These are phyloP conservation scores for Suillus luteus DNA, from an alignment of 768 basidiomycete genomes.

Conservation along the genomic window DNA sequence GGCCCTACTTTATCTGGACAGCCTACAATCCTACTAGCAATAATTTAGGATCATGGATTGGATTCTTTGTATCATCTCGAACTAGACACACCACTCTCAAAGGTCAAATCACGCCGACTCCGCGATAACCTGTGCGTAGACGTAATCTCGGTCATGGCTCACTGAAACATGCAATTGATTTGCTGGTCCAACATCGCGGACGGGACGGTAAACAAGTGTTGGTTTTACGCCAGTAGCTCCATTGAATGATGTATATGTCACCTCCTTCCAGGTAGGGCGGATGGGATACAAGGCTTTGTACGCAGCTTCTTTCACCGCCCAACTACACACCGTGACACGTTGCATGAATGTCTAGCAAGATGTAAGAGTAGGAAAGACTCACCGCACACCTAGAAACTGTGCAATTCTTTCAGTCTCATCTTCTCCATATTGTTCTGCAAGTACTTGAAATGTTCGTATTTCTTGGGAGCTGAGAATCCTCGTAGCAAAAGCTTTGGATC, in stretches of 20 bases:
- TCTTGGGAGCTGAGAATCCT: constrained; percentile 62
- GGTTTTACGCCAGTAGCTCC: constrained; percentile 44
- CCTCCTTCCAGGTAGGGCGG: constrained; percentile 73
- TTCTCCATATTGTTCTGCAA: constrained; percentile 12
- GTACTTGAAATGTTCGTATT: constrained; percentile 37
- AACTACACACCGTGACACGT: constrained; percentile 43
- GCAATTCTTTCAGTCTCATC: constrained; percentile 22
- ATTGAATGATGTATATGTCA: constrained; percentile 48
- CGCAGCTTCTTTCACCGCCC: constrained; percentile 83
- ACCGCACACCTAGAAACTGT: constrained; percentile 77
- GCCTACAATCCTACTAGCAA: too few species aligned
- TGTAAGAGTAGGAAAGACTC: constrained; percentile 20
- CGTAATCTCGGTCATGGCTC: constrained; percentile 82
- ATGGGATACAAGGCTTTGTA: constrained; percentile 84
- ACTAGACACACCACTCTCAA: constrained; percentile 1
- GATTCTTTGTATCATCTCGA: constrained; percentile 8
- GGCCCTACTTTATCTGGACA: constrained; percentile 23
- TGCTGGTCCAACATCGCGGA: neutral
- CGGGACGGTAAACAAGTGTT: constrained; percentile 34
- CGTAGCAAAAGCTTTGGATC: constrained; percentile 47
- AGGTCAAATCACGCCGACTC: constrained; percentile 36
- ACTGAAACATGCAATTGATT: constrained; percentile 62
- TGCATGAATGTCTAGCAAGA: neutral
- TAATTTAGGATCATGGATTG: constrained; percentile 11
- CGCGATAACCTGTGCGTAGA: constrained; percentile 66